Conservation (phyloP, 108 stramenopile genomes). For the Pseudonitzschia multistriata region DNA sequence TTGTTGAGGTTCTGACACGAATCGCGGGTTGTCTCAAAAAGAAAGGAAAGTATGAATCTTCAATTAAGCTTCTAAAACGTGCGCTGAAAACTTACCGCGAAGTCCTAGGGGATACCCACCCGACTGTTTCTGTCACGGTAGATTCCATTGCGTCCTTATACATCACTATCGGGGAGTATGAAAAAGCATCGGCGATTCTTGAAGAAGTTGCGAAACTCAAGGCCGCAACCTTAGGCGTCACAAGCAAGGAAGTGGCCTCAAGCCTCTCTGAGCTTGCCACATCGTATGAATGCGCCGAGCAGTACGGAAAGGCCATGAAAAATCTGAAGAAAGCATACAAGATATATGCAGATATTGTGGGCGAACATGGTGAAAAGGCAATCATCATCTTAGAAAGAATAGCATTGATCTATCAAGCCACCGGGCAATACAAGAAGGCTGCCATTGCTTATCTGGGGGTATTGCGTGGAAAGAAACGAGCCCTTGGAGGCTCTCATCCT, state of each 20-base stretch:
- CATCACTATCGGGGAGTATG: slow-evolving; percentile 51
- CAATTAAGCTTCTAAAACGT: slow-evolving; percentile 58
- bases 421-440: slow-evolving; percentile 50
- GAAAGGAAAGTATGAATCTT: slow-evolving; percentile 48
- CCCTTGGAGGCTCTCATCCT: slow-evolving; percentile 41
- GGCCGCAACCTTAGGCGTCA: slow-evolving; percentile 50
- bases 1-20: slow-evolving; percentile 24
- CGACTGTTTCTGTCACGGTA: slow-evolving; percentile 49
- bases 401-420: slow-evolving; percentile 47
- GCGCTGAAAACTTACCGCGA: slow-evolving; percentile 55
- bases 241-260: slow-evolving; percentile 45
- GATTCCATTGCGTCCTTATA: slow-evolving; percentile 59
- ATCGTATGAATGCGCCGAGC: slow-evolving; percentile 56
- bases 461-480: slow-evolving; percentile 43
- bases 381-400: slow-evolving; percentile 48
- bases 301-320: slow-evolving; percentile 53
- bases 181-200: slow-evolving; percentile 54
- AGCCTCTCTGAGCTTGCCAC: slow-evolving; percentile 47
- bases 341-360: slow-evolving; percentile 46
- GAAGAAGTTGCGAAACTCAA: slow-evolving; percentile 65
- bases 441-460: slow-evolving; percentile 59
- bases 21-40: slow-evolving; percentile 40
- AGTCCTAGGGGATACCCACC: slow-evolving; percentile 47
- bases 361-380: slow-evolving; percentile 44
- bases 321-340: slow-evolving; percentile 62